Evolutionary conservation across 2,329 filamentous ascomycete species (phyloP).

Genomic region (Fusarium falciforme): DNA sequence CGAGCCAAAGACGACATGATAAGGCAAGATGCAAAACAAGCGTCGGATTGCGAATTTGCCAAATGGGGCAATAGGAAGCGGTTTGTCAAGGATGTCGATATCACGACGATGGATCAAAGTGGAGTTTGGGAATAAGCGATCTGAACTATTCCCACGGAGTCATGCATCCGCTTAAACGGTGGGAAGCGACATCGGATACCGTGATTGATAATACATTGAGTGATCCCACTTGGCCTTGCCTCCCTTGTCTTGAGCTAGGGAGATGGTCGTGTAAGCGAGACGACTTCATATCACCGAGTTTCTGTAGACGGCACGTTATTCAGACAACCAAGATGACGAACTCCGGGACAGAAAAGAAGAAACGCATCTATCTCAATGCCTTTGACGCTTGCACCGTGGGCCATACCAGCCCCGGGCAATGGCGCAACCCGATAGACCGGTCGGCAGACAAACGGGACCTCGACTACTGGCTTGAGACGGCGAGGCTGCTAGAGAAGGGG

Average conservation of each 20-base stretch:
- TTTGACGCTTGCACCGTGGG: constrained; percentile 23
- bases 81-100: not conserved
- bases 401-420: constrained; percentile 27
- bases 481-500: constrained; percentile 69
- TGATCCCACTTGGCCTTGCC: not conserved
- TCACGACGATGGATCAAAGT: not conserved
- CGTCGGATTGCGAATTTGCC: constrained; percentile 16
- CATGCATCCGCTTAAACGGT: not conserved
- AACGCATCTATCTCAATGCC: constrained; percentile 26
- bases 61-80: not conserved
- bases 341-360: not conserved
- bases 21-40: constrained; percentile 11
- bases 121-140: not conserved
- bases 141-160: not conserved
- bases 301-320: not conserved
- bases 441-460: constrained; percentile 46
- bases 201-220: not conserved
- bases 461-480: constrained; percentile 72
- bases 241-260: not conserved
- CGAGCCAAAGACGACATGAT: not conserved
- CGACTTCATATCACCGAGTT: not conserved
- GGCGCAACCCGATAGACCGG: constrained; percentile 21
- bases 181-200: not conserved
- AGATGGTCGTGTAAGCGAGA: not conserved
- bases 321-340: not conserved